Conservation (phyloP, 75 land plant species). For the Sequoia sempervirens region DNA sequence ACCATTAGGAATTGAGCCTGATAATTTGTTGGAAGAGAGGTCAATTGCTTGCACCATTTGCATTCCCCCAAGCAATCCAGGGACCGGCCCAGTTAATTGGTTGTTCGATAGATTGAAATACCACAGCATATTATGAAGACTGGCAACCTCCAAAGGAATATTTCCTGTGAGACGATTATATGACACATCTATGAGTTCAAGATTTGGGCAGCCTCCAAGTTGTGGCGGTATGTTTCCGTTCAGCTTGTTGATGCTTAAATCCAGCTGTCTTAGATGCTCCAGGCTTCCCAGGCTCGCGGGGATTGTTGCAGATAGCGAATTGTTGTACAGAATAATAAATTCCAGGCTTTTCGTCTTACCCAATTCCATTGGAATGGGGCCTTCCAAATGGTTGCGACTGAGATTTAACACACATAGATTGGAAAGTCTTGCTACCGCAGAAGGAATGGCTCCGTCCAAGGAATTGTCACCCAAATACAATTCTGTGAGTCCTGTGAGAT, state of each 20-base stretch:
- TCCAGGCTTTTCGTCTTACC: background rate
- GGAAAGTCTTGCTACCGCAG: too few relatives aligned
- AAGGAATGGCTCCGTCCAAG: too few relatives aligned
- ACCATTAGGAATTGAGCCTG: slow-evolving; percentile 50
- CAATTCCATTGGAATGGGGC: background rate
- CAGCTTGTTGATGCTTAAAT: slow-evolving; percentile 17
- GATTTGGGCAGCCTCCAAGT: background rate
- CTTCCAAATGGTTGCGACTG: slow-evolving; percentile 12
- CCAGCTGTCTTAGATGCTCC: slow-evolving; percentile 24
- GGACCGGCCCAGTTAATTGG: slow-evolving; percentile 52
- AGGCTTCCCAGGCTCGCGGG: slow-evolving; percentile 3
- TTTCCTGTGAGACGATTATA: background rate
- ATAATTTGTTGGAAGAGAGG: slow-evolving; percentile 62
- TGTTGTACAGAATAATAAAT: too few relatives aligned
- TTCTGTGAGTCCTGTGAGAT: too few relatives aligned
- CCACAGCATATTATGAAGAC: background rate
- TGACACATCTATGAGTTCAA: background rate
- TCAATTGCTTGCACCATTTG: slow-evolving; percentile 43
- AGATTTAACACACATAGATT: too few relatives aligned
- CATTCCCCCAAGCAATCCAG: slow-evolving; percentile 33
- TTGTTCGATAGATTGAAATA: slow-evolving; percentile 20
- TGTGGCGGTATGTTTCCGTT: background rate
- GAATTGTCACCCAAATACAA: too few relatives aligned
- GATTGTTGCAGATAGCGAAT: background rate
- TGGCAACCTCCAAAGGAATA: background rate